phyloP scores from a whole-genome alignment of 306 rosid species.

The Geum urbanum region DNA sequence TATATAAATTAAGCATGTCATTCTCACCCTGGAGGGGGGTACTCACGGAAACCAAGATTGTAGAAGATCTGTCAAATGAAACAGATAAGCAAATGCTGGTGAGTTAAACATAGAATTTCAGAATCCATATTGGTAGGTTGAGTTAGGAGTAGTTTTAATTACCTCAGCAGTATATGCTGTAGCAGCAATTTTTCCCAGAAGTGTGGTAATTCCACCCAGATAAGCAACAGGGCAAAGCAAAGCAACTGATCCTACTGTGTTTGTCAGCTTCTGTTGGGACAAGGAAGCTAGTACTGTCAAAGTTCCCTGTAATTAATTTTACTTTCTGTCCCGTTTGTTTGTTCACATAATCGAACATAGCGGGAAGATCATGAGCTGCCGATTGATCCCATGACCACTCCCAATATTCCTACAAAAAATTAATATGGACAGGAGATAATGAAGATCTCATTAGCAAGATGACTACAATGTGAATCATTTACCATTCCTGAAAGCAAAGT shows the following conservation, averaged over 20 bases:
- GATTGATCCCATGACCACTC: slow-evolving; percentile 85
- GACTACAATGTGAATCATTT: background rate
- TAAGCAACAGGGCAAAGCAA: slow-evolving; percentile 62
- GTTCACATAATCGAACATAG: slow-evolving; percentile 46
- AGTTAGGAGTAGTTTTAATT: background rate
- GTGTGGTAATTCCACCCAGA: slow-evolving; percentile 45
- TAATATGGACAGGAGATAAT: background rate
- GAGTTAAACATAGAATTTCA: slow-evolving; percentile 2
- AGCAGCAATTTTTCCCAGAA: slow-evolving; percentile 40
- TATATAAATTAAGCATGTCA: background rate
- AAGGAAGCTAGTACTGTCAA: slow-evolving; percentile 53
- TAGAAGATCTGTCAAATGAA: slow-evolving; percentile 37
- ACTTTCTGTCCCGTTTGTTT: slow-evolving; percentile 53
- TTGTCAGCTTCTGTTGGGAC: slow-evolving; percentile 40
- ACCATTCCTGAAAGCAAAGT: background rate
- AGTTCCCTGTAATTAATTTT: slow-evolving; percentile 48
- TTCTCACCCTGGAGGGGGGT: slow-evolving; percentile 46
- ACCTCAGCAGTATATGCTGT: slow-evolving; percentile 48
- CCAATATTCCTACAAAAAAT: slow-evolving; percentile 50
- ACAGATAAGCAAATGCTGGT: background rate
- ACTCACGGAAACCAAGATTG: slow-evolving; percentile 42
- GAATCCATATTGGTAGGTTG: background rate
- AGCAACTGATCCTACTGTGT: slow-evolving; percentile 52
- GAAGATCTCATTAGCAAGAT: background rate
- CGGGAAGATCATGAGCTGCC: slow-evolving; percentile 72